Evolutionary conservation across 2,329 filamentous ascomycete species (phyloP), one percentile per base, ranked within the genome.

Genomic region (Podosphaera aphanis): DNA sequence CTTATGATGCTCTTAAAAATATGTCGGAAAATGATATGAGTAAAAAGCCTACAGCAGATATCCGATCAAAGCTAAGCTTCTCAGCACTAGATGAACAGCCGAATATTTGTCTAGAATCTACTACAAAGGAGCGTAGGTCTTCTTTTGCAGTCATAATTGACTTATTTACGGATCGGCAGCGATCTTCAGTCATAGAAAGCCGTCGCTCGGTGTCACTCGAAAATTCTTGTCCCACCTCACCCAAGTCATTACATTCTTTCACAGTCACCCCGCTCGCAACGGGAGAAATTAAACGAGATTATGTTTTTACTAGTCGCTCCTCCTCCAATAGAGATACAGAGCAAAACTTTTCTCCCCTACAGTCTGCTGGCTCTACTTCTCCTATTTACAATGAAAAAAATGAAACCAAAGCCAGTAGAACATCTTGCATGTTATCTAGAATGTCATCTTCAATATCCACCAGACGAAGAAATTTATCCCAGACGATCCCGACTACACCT

Each of bases 251-350:
- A 64, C 4, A 65, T 65, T 54, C 69, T 66, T 47, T 57, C 61
- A 40, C 65, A 68, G 54, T 63, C 66, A 55, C 61, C 59, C 44
- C 49, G 49, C 54, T 54, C 47, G 48, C 59, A 48, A 49, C 52
- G 58, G 71, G 48, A 62, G 73, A 61, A 57, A 70, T 64, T 66
- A 70, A 59, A 56, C 73, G 60, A 54, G 83, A 66, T 60, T 68
- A 65, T 64, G 90, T 67, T 63, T 82, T 70, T 63, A 79, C 65
- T 62, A 82, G 66, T 58, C 68, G 62, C 73, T 3, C 45, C n/a
- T 54, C 52, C 3, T 56, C 51, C 43, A 48, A 52, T 29, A 44
- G 55, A 50, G 25, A 50, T 55, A 19, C 49, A 55, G 47, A 18
- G 5, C 46, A 49, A n/a, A 41, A 39, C 5, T 42, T 60, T 55